A percentile compares a stretch with the other conserved stretches of the same genome.
These are phyloP conservation scores for Phytophthora cactorum DNA, from an alignment of 352 stramenopile species.

Conservation along the genomic window DNA sequence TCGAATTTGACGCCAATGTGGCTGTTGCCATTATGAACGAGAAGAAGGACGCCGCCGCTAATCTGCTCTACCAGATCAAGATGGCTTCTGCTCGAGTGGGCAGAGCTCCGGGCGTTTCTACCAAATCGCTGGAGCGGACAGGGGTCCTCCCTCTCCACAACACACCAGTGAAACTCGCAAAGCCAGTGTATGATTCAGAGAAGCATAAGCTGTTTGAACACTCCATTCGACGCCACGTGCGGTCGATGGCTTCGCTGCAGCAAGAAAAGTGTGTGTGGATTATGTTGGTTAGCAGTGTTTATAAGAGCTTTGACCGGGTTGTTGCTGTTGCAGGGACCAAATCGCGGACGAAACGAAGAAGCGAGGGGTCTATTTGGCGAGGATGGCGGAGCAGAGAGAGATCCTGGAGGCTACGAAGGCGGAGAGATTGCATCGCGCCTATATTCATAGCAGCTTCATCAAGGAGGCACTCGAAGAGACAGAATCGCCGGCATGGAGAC, in stretches of 20 bases:
- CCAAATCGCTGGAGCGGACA: constrained; percentile 51
- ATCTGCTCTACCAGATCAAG: constrained; percentile 91
- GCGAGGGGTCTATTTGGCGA: constrained; percentile 33
- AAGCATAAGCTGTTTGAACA: constrained; percentile 76
- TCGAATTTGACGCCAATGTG: constrained; percentile 81
- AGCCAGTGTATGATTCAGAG: constrained; percentile 58
- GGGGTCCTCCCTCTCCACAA: constrained; percentile 68
- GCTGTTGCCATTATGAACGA: constrained; percentile 87
- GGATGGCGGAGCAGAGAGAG: constrained; percentile 42
- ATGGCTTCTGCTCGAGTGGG: constrained; percentile 53
- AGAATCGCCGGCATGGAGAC: constrained; percentile 68
- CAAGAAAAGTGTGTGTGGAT: constrained; percentile 52
- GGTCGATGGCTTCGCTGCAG: constrained; percentile 53
- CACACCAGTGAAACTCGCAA: constrained; percentile 59
- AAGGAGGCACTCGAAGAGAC: constrained; percentile 77
- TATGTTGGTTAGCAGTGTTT: background rate
- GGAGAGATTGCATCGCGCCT: constrained; percentile 71
- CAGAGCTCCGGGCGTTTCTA: constrained; percentile 58
- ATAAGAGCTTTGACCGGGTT: background rate
- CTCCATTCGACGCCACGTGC: constrained; percentile 64
- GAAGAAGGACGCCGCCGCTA: constrained; percentile 55
- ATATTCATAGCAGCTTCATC: constrained; percentile 76
- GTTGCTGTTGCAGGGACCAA: constrained; percentile 40
- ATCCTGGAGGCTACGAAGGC: constrained; percentile 65
- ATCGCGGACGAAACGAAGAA: constrained; percentile 41